Conservation (phyloP, 345 rosid species). For the Acer saccharum region DNA sequence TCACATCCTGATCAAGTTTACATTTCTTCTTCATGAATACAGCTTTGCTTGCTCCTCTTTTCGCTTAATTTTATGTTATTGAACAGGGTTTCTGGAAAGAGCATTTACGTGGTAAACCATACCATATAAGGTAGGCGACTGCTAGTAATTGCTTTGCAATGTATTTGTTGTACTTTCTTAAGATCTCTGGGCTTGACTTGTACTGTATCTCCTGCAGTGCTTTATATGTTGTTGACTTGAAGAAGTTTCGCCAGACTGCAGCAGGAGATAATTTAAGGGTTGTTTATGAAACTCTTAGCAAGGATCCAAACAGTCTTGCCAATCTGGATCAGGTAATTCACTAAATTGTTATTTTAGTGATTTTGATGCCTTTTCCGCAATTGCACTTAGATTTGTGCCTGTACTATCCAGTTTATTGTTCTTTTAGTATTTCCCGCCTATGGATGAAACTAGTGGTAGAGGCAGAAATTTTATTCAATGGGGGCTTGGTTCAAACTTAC, state of each 20-base stretch:
- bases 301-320: conserved; percentile 97
- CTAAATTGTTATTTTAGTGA: neutral
- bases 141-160: conserved; percentile 11
- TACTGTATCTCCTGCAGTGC: conserved; percentile 59
- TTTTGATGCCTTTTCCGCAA: neutral
- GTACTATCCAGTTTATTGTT: neutral
- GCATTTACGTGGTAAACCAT: conserved; percentile 86
- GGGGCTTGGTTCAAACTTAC: too few relatives aligned
- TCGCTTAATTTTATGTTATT: neutral
- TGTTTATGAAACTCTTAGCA: conserved; percentile 96
- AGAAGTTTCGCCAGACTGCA: conserved; percentile 89
- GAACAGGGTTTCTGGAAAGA: conserved; percentile 98
- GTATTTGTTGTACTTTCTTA: neutral
- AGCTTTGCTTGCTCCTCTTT: conserved; percentile 19
- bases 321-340: conserved; percentile 86
- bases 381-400: neutral
- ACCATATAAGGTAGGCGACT: conserved; percentile 84
- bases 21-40: neutral
- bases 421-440: neutral
- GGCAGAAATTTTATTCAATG: too few relatives aligned
- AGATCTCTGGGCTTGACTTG: conserved; percentile 27
- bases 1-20: conserved; percentile 8
- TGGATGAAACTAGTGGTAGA: neutral
- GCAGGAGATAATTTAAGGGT: conserved; percentile 98
- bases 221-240: conserved; percentile 91